Evolutionary conservation across 352 stramenopile genomes (phyloP).

Genomic region (Phytophthora nicotianae): DNA sequence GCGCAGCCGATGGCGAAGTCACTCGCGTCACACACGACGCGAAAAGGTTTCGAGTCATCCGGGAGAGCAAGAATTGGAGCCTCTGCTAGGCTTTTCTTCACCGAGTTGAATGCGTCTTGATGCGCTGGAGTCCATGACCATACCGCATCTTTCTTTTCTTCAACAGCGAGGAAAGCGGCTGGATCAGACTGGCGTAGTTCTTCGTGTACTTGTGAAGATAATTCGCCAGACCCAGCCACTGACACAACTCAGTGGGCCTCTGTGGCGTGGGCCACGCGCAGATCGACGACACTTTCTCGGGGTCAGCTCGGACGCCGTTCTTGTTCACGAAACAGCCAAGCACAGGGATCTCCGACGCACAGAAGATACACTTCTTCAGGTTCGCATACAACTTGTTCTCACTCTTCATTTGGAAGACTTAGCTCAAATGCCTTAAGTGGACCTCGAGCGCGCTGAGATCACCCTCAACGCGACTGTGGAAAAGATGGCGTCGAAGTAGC

Average conservation of each 20-base stretch:
- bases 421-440: not conserved
- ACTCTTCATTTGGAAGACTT: not conserved
- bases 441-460: not conserved
- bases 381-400: constrained; percentile 3
- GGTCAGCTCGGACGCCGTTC: not conserved
- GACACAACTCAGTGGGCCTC: not conserved
- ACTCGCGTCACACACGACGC: constrained; percentile 1
- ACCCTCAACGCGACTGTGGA: not conserved
- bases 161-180: not conserved
- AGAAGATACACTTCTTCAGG: constrained; percentile 7
- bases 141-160: not conserved
- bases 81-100: not conserved
- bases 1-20: constrained; percentile 1
- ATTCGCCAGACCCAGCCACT: not conserved
- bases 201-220: constrained; percentile 3
- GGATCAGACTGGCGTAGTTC: not conserved
- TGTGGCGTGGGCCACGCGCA: not conserved
- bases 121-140: not conserved
- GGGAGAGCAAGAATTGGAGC: not conserved
- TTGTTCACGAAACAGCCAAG: not conserved
- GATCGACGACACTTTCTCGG: not conserved
- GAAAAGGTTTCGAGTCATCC: not conserved
- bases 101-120: not conserved
- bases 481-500: constrained; percentile 1
- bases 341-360: not conserved